Base-by-base conservation (phyloP, 148 eudicot species). In the Fagopyrum tataricum region DNA sequence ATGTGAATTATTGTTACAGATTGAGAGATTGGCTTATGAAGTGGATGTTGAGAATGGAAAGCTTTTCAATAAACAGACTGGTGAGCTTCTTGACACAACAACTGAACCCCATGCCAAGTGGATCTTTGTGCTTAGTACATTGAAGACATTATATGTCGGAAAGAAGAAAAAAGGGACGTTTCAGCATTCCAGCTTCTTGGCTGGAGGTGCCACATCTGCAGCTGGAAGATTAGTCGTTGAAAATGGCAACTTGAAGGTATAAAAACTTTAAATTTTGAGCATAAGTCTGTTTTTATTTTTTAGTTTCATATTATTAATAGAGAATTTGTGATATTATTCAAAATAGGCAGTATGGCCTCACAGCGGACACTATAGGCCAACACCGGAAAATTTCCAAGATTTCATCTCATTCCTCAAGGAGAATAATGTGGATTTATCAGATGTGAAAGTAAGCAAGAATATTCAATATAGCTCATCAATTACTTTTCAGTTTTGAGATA, bases 261-360 rank as follows among this genome's bases (percentile, higher is more conserved):
- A 15, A 18, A 5, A 39, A 17, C 23, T 53, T 53, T 23, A 68
- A 39, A 41, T 4, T 68, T 31, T n/a, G 9, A 37, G 7, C 72
- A 37, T n/a, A 12, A 17, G n/a, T n/a, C n/a, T n/a, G n/a, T n/a
- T n/a, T n/a, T n/a, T n/a, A n/a, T n/a, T n/a, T 7, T 64, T 24
- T 40, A 7, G n/a, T 64, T 5, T 7, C 21, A 2, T 64, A 12
- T 58, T 18, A 17, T 10, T 64, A 40, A 26, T 64, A 5, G 26
- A 64, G 20, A 17, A 7, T 53, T 5, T 53, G 59, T 6, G 3
- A 1, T 17, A 39, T 70, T 67, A 44, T 77, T 78, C 6, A 70
- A n/a, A n/a, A 79, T 86, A 88, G 93, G 92, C 92, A 46, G 90
- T 91, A 24, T 91, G 94, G 98, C 98, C 98, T 83, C 97, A 95